Conservation (phyloP, 2,329 filamentous ascomycete genomes). For the Alternaria rosae region DNA sequence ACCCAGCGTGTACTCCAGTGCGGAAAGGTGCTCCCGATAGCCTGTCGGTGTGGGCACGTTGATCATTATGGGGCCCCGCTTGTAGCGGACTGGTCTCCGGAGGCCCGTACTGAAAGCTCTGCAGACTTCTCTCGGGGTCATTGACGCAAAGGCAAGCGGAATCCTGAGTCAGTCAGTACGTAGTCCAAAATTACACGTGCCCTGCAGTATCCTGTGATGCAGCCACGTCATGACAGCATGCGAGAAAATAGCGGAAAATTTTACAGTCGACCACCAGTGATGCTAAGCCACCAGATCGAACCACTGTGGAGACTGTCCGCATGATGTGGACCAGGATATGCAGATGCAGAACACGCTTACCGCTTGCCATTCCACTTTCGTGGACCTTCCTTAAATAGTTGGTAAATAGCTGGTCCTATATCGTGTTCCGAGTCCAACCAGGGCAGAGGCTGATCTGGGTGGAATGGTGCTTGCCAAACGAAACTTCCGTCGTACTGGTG, state of each 20-base stretch:
- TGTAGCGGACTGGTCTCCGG: constrained; percentile 78
- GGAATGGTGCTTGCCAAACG: constrained; percentile 91
- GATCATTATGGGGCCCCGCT: constrained; percentile 79
- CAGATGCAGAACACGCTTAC: constrained; percentile 55
- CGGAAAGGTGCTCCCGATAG: constrained; percentile 85
- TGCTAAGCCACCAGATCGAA: constrained; percentile 27
- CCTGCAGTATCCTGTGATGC: constrained; percentile 9
- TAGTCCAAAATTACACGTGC: constrained; percentile 26
- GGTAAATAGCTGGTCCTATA: constrained; percentile 87
- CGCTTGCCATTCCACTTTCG: constrained; percentile 80
- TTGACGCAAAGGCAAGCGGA: constrained; percentile 87
- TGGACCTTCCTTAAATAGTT: constrained; percentile 93
- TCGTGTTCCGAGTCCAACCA: constrained; percentile 98
- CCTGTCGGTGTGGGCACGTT: constrained; percentile 85
- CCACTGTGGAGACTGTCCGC: constrained; percentile 31
- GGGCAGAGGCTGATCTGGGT: constrained; percentile 85
- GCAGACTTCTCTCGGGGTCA: constrained; percentile 85
- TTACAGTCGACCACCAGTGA: constrained; percentile 18
- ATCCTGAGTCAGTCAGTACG: constrained; percentile 64
- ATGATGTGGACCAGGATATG: constrained; percentile 29
- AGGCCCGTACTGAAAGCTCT: constrained; percentile 80
- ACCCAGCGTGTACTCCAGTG: constrained; percentile 67
- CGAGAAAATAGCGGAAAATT: constrained; percentile 16
- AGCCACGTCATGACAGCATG: constrained; percentile 17
- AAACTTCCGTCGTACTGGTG: constrained; percentile 85